Evolutionary conservation across 2,329 filamentous ascomycete genomes (phyloP).

Genomic region (Lecanicillium sp.): DNA sequence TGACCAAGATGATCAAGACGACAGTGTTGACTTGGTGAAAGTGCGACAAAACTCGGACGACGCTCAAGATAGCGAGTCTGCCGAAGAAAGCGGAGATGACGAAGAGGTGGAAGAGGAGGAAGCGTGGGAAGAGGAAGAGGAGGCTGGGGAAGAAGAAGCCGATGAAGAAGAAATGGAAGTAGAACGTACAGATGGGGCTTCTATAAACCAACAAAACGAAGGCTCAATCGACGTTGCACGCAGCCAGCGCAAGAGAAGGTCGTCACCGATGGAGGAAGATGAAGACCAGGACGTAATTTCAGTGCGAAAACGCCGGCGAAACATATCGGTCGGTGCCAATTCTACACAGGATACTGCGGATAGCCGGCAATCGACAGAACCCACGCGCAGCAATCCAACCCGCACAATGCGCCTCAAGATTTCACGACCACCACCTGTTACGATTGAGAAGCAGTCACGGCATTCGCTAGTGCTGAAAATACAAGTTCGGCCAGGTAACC

Average conservation of each 20-base stretch:
- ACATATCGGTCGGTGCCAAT: slow-evolving; percentile 34
- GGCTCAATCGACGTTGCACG: slow-evolving; percentile 70
- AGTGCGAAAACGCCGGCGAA: slow-evolving; percentile 45
- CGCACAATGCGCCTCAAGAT: slow-evolving; percentile 51
- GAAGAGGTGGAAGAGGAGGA: slow-evolving; percentile 27
- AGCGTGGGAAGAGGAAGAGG: slow-evolving; percentile 49
- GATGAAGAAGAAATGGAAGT: slow-evolving; percentile 24
- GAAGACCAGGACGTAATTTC: slow-evolving; percentile 48
- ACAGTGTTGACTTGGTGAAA: slow-evolving; percentile 49
- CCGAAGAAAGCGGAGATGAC: slow-evolving; percentile 34
- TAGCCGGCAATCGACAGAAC: slow-evolving; percentile 20
- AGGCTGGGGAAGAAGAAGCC: slow-evolving; percentile 29
- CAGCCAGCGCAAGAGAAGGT: slow-evolving; percentile 75
- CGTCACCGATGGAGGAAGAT: slow-evolving; percentile 59
- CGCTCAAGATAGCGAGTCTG: slow-evolving; percentile 23
- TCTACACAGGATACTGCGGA: slow-evolving; percentile 25
- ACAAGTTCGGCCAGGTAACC: slow-evolving; percentile 26
- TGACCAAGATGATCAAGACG: slow-evolving; percentile 35
- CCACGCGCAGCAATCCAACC: slow-evolving; percentile 28
- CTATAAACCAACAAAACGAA: slow-evolving; percentile 36
- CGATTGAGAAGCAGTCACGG: slow-evolving; percentile 29
- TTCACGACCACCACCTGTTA: slow-evolving; percentile 30
- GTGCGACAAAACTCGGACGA: slow-evolving; percentile 42
- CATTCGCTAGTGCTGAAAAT: slow-evolving; percentile 26
- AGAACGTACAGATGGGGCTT: slow-evolving; percentile 11